phyloP scores from a whole-genome alignment of 805 yeast genomes.

The Kodamaea kakaduensis region DNA sequence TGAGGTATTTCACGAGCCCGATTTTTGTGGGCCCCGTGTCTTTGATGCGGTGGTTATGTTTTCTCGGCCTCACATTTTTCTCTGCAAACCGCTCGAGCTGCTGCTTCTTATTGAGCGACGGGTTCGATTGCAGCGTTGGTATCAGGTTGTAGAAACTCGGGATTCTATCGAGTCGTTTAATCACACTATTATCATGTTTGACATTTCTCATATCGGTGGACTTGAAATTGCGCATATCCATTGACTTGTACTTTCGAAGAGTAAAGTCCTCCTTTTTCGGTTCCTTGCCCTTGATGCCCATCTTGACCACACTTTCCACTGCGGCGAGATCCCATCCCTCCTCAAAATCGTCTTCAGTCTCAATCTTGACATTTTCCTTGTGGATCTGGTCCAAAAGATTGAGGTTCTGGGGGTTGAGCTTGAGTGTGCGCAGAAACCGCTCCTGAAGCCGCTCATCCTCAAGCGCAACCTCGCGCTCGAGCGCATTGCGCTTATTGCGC shows the following conservation, averaged over 20 bases:
- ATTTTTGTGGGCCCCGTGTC: conserved; percentile 15
- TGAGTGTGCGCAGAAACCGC: conserved; percentile 13
- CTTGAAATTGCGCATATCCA: conserved; percentile 25
- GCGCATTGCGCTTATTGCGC: conserved; percentile 18
- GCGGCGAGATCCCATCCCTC: conserved; percentile 2
- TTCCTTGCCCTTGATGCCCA: background rate
- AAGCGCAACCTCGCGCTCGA: conserved; percentile 29
- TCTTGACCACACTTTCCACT: background rate
- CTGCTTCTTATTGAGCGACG: conserved; percentile 16
- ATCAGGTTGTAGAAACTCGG: conserved; percentile 40
- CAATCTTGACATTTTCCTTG: conserved; percentile 20
- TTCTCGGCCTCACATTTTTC: too few relatives aligned
- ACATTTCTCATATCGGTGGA: conserved; percentile 28
- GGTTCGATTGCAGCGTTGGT: background rate
- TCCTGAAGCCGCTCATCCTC: conserved; percentile 30
- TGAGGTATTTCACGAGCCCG: conserved; percentile 31
- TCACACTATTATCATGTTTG: conserved; percentile 32
- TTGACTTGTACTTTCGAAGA: too few relatives aligned
- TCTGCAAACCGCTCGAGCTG: conserved; percentile 26
- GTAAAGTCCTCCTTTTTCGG: background rate
- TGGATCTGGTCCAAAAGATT: conserved; percentile 22
- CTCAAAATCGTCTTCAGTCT: conserved; percentile 31
- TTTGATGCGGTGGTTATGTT: conserved; percentile 2
- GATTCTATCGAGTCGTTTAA: conserved; percentile 36
- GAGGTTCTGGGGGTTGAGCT: conserved; percentile 9